Evolutionary conservation across 805 yeast genomes (phyloP), one percentile per base, ranked within the genome.

Genomic region (Candida hispaniensis): DNA sequence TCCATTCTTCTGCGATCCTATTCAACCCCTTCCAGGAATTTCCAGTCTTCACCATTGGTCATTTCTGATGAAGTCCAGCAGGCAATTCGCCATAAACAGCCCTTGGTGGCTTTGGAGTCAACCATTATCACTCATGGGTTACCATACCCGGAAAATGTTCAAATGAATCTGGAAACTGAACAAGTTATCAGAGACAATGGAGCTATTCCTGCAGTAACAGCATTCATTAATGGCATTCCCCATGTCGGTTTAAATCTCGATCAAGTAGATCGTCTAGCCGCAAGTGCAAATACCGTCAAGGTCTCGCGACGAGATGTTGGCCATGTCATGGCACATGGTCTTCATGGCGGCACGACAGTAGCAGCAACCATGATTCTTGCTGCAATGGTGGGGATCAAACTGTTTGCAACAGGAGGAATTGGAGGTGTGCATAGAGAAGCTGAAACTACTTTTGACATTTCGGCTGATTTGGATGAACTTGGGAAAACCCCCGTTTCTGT

Each of bases 341-440:
- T 71, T n/a, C 61, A 69, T 30, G 95, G 95, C 6, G 95, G 94
- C 5, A 85, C 95, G 2, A 83, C 95, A 0, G 81, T 83, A 40
- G 81, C 94, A 2, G 75, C 80, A 16, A 83, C 94, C 0, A 81
- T 82, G 93, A 77, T 83, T 13, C 54, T 85, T 12, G 75, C 94
- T 1, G 64, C 73, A 35, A 49, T 58, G 47, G 85, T 86, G 0
- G 91, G 93, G 0, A 79, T 83, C 45, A 67, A 71, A 46, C 82
- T 85, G 8, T 85, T 83, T 63, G 91, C 93, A 1, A 85, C 95
- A 2, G 95, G 95, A 18, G 95, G 95, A 1, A 63, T 83, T 12
- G 95, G 95, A 13, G 95, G 95, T 13, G 94, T 82, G 7, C 93
- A 83, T 48, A 66, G 81, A 39, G 79, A 79, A 6, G 88, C 79